A percentile compares a stretch with the other conserved stretches of the same genome.
Conservation (phyloP, 495 filamentous ascomycete genomes). For the Staphylotrichum tortipilum region DNA sequence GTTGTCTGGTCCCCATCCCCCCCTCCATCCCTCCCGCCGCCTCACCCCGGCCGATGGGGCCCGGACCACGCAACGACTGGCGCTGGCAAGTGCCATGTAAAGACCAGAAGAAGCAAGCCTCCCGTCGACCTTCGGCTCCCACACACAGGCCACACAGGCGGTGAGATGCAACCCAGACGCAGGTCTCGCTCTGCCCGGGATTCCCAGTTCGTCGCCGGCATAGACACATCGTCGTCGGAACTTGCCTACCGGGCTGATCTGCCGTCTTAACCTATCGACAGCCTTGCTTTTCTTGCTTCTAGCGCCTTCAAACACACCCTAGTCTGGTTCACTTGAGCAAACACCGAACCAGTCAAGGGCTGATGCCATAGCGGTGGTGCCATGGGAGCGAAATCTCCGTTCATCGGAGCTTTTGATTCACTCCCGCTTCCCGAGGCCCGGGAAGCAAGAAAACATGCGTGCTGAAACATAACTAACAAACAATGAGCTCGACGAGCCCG, state of each 20-base stretch:
- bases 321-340: neutral
- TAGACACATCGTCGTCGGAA: neutral
- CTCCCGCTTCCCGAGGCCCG: neutral
- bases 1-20: too few species aligned
- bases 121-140: neutral
- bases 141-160: slow-evolving; percentile 4
- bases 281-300: neutral
- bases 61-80: neutral
- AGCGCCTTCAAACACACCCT: neutral
- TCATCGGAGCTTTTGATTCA: neutral
- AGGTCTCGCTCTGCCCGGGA: neutral
- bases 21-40: too few species aligned
- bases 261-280: neutral
- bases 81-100: neutral
- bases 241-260: neutral
- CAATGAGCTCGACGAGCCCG: neutral
- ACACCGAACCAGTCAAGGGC: neutral
- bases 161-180: neutral
- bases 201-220: neutral
- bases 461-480: neutral
- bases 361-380: neutral
- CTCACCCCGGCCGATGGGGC: neutral
- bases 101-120: neutral
- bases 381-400: neutral
- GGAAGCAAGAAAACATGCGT: neutral